A percentile compares a stretch with the other conserved stretches of the same genome.
These are phyloP conservation scores for Arthrobotrys entomopaga DNA, from an alignment of 2,329 filamentous ascomycete species.

Conservation along the genomic window DNA sequence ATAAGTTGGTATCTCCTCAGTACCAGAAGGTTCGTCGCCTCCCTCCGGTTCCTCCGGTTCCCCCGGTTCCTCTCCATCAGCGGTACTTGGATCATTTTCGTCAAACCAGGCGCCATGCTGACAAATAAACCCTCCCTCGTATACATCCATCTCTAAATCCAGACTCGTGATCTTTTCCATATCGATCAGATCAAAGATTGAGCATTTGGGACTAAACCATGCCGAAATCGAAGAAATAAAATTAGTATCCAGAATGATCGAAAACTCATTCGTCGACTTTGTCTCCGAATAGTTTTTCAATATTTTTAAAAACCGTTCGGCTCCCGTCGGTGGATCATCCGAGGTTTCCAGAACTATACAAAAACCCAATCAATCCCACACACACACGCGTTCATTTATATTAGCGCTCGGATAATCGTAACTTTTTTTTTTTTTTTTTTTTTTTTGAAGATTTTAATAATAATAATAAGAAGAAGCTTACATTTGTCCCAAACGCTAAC, in stretches of 20 bases:
- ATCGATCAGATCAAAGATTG: conserved; percentile 43
- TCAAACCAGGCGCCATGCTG: background rate
- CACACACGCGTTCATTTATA: background rate
- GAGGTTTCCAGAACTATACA: conserved; percentile 36
- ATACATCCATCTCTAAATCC: conserved; percentile 32
- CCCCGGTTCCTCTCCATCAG: background rate
- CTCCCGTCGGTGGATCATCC: conserved; percentile 25
- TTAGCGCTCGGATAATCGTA: background rate
- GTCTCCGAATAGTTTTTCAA: conserved; percentile 34
- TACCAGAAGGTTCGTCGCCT: background rate
- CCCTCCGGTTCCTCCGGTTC: conserved; percentile 1
- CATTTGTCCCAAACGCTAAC: conserved; percentile 49
- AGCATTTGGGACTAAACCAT: conserved; percentile 28
- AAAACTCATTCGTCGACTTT: conserved; percentile 31
- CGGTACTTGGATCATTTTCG: background rate
- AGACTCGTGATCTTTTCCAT: conserved; percentile 33
- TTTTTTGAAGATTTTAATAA: too few relatives aligned
- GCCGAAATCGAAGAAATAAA: conserved; percentile 30
- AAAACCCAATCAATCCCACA: background rate
- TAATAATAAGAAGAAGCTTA: conserved; percentile 21
- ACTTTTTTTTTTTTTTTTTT: background rate
- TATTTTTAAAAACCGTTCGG: conserved; percentile 27
- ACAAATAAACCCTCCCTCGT: conserved; percentile 22
- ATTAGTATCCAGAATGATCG: conserved; percentile 30
- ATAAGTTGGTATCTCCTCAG: background rate